Evolutionary conservation across 306 rosid genomes (phyloP).

Genomic region (Cucumis sativus): Cucumber_9930_V3 NC_026660.2:27443501-27444000

Average conservation of each 20-base stretch:
- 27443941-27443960: conserved; percentile 46
- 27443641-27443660: background rate
- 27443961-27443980: conserved; percentile 36
- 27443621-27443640: too few species aligned
- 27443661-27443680: background rate
- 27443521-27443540: too few species aligned
- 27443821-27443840: conserved; percentile 43
- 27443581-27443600: too few species aligned
- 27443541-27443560: too few species aligned
- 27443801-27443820: conserved; percentile 21
- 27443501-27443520: too few species aligned
- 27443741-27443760: background rate
- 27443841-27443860: conserved; percentile 41
- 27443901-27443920: conserved; percentile 38
- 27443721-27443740: background rate
- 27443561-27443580: too few species aligned
- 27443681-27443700: background rate
- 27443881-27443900: conserved; percentile 42
- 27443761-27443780: background rate
- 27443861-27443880: conserved; percentile 43
- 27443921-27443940: conserved; percentile 45
- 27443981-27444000: conserved; percentile 82
- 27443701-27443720: background rate
- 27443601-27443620: too few species aligned
- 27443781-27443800: background rate